Percentiles rank a stretch among this genome's conserved stretches.
phyloP scores from a whole-genome alignment of 805 yeast genomes.

The Teunomyces barrocoloradensis region DNA sequence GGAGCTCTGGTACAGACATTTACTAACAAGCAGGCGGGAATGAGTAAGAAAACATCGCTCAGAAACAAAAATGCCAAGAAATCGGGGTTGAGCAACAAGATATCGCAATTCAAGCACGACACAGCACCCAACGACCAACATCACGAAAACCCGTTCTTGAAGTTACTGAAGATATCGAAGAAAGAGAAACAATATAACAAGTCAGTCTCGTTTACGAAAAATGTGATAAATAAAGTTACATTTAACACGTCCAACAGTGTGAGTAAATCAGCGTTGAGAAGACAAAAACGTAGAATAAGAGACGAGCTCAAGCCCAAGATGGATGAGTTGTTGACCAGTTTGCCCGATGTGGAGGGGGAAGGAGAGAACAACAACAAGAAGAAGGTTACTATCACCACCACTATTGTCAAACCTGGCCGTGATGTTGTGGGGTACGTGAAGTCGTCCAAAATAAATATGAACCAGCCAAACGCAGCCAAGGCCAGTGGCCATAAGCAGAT shows the following conservation, averaged over 20 bases:
- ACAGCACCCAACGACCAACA: conserved; percentile 6
- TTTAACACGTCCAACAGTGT: conserved; percentile 44
- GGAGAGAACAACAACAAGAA: conserved; percentile 2
- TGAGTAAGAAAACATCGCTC: conserved; percentile 35
- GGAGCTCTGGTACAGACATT: not conserved
- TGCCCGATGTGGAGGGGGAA: conserved; percentile 36
- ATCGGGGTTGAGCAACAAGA: conserved; percentile 22
- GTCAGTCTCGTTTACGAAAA: conserved; percentile 35
- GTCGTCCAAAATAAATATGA: conserved; percentile 24
- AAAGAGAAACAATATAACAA: conserved; percentile 48
- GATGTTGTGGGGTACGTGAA: conserved; percentile 17
- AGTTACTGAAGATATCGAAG: conserved; percentile 51
- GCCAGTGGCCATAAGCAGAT: conserved; percentile 43
- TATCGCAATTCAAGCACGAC: conserved; percentile 25
- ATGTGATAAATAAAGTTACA: conserved; percentile 24
- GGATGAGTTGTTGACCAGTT: conserved; percentile 56
- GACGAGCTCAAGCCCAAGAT: conserved; percentile 67
- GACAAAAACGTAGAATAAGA: conserved; percentile 58
- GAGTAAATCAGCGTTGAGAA: conserved; percentile 63
- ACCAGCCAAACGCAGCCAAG: conserved; percentile 52
- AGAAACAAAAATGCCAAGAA: conserved; percentile 30
- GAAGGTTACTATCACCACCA: conserved; percentile 14
- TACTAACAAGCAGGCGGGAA: conserved; percentile 23
- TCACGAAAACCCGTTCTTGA: conserved; percentile 48
- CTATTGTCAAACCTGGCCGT: conserved; percentile 8